Evolutionary conservation across 2,329 filamentous ascomycete genomes (phyloP), one percentile per base, ranked within the genome.

Genomic region (Helicocarpus griseus): DNA sequence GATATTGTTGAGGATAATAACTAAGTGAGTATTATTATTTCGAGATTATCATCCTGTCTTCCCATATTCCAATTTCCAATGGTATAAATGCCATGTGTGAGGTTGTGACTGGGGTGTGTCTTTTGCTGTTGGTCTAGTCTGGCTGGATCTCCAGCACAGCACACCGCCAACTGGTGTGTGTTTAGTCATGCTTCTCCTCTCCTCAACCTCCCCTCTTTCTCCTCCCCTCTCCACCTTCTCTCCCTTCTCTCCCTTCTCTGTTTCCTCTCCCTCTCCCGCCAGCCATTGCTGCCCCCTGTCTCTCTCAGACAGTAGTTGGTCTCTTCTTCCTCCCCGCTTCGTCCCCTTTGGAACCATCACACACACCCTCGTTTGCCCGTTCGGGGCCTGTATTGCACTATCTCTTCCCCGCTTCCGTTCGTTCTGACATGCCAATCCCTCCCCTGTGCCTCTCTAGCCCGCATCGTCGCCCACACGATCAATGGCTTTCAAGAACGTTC

Each of bases 401-500:
- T 17, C 49, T 19, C 28, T 11, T 24, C 38, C 31, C 36, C 43
- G 31, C 36, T 19, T 31, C 31, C n/a, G n/a, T 56, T 56, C 58
- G 50, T 53, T 53, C 53, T 60, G 50, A 55, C 57, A 54, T 60
- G 50, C 56, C 62, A 62, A 65, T 63, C 66, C 39, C 26, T n/a
- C 43, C n/a, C n/a, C 17, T 45, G 26, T 17, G 26, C 26, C 43
- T 9, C 11, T 45, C n/a, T 45, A 45, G 43, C 26, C 28, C 31
- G 43, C 19, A 22, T 9, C 43, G 31, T 9, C 31, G 53, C 58
- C 54, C 57, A 53, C 53, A 57, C 60, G 55, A 58, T 52, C 54
- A 52, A 86, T 86, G 83, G 79, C 82, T 59, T 85, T 80, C 71
- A 79, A 79, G 59, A 77, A 78, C 64, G 77, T 77, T 64, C 70